phyloP scores from a whole-genome alignment of 352 stramenopile genomes.

The Phytophthora pini region DNA sequence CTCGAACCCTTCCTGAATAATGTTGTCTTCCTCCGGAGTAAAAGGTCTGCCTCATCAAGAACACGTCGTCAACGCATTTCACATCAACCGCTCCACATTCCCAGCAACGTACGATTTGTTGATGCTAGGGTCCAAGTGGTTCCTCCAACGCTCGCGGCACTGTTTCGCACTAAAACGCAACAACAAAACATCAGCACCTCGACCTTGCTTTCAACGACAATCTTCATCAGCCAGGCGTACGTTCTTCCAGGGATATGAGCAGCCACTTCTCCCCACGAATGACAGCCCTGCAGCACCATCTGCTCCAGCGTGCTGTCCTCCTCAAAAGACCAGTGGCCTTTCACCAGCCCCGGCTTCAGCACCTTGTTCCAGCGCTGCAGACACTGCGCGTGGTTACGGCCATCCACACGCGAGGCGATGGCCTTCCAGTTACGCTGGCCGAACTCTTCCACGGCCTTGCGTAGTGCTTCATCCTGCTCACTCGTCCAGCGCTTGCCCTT shows the following conservation, averaged over 20 bases:
- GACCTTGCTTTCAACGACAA: neutral
- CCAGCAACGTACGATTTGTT: slow-evolving; percentile 69
- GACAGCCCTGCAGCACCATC: slow-evolving; percentile 78
- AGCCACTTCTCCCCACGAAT: slow-evolving; percentile 75
- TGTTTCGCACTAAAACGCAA: slow-evolving; percentile 87
- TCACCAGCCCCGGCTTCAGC: slow-evolving; percentile 91
- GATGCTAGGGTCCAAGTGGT: slow-evolving; percentile 96
- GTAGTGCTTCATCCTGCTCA: slow-evolving; percentile 79
- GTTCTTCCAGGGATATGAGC: slow-evolving; percentile 66
- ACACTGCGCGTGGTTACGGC: slow-evolving; percentile 77
- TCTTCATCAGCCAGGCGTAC: slow-evolving; percentile 28
- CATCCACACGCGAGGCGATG: slow-evolving; percentile 66
- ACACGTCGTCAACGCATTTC: slow-evolving; percentile 3
- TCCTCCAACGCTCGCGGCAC: slow-evolving; percentile 96
- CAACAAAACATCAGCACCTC: slow-evolving; percentile 14
- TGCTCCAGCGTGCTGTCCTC: slow-evolving; percentile 90
- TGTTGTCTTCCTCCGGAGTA: slow-evolving; percentile 93
- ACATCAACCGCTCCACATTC: neutral
- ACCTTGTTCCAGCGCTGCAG: slow-evolving; percentile 89
- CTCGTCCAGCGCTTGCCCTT: slow-evolving; percentile 76
- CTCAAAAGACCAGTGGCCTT: slow-evolving; percentile 92
- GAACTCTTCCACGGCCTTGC: slow-evolving; percentile 74
- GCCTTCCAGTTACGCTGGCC: slow-evolving; percentile 88
- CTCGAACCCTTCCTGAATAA: slow-evolving; percentile 92
- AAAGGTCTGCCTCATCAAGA: slow-evolving; percentile 52